Base-by-base conservation (phyloP, 306 rosid species). In the Gastrolobium bilobum region DNA sequence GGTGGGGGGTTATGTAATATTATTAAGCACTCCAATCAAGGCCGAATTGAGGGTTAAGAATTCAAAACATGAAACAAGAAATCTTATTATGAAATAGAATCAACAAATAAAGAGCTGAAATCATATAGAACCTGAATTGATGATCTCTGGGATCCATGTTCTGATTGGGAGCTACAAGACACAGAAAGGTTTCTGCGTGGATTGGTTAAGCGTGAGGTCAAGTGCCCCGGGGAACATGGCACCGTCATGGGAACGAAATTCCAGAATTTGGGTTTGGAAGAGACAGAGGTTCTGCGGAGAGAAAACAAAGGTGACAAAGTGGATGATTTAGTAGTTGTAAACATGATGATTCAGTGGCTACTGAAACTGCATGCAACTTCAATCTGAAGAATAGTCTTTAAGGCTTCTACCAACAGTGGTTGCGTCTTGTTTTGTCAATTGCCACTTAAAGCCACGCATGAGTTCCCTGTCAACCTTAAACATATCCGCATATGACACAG, bases 111-210 rank as follows among this genome's bases (percentile, higher is more conserved):
- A 39, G 56, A 33, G 10, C 1, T 11, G 8, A 29, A 7, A 71
- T 52, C 37, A 66, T 2, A 53, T 10, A 4, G 46, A 73, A 92
- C 95, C 93, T 90, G 87, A 81, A 82, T 67, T 15, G 89, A 69
- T 61, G 91, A 81, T 29, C 40, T 67, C 0, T 79, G 78, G 9
- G 50, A 77, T 8, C 71, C 89, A 71, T 81, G n/a, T 14, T 75
- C 59, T 14, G 86, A 83, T 14, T 30, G 13, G 35, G 91, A 74
- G 78, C 48, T 58, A 63, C 83, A 84, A 35, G 87, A 68, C 4
- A 81, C 61, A 39, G 50, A 77, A 58, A 88, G 68, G 39, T 13
- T 73, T 43, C 79, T 79, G 51, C 13, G 67, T 79, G 47, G 73
- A 31, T 80, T 80, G 70, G 11, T 10, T 35, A 80, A 82, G 40